Percentiles rank a stretch among this genome's conserved stretches.
These are phyloP conservation scores for Apiotrichum siamense DNA, from an alignment of 1,284 basidiomycete genomes.

Conservation along the genomic window DNA sequence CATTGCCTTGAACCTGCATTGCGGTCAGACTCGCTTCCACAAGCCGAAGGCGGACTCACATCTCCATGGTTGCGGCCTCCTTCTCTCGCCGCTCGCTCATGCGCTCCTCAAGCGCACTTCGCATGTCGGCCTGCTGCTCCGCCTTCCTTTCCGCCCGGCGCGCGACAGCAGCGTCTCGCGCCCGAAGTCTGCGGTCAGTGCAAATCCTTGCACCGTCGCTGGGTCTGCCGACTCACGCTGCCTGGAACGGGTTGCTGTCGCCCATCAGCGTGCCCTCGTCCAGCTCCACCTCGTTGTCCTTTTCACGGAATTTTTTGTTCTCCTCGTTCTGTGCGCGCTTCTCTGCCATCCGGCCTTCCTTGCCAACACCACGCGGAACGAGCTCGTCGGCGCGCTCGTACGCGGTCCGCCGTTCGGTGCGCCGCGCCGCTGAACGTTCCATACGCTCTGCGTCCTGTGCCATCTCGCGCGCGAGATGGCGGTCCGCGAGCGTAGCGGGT, in stretches of 20 bases:
- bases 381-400: constrained; percentile 38
- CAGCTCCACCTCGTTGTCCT: constrained; percentile 40
- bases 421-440: constrained; percentile 22
- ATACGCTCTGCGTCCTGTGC: constrained; percentile 15
- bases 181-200: constrained; percentile 25
- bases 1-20: constrained; percentile 35
- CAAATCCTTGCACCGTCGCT: too few relatives aligned
- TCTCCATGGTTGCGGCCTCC: constrained; percentile 45
- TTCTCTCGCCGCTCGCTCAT: constrained; percentile 37
- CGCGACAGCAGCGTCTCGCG: constrained; percentile 33
- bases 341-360: constrained; percentile 45
- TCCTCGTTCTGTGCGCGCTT: constrained; percentile 39
- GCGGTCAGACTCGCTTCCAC: too few relatives aligned
- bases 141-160: constrained; percentile 35
- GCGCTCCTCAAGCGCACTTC: constrained; percentile 37
- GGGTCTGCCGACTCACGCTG: constrained; percentile 34
- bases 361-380: constrained; percentile 31
- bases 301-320: constrained; percentile 41
- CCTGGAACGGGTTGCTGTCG: constrained; percentile 34
- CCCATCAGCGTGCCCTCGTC: constrained; percentile 45
- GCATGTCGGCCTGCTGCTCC: constrained; percentile 24
- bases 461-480: constrained; percentile 39
- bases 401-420: constrained; percentile 18
- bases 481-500: constrained; percentile 20
- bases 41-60: constrained; percentile 36